phyloP scores from a whole-genome alignment of 306 rosid genomes.

The Cucumis sativus region Cucumber_9930_V3 NC_026660.2:19889001-19889500 shows the following conservation, averaged over 20 bases:
- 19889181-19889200: neutral
- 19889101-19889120: neutral
- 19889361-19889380: conserved; percentile 8
- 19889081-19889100: neutral
- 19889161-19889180: neutral
- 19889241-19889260: neutral
- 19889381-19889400: conserved; percentile 1
- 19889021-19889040: neutral
- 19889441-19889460: conserved; percentile 37
- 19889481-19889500: conserved; percentile 26
- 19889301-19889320: neutral
- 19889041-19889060: neutral
- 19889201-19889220: neutral
- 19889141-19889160: neutral
- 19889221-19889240: neutral
- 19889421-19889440: conserved; percentile 31
- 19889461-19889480: conserved; percentile 36
- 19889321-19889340: neutral
- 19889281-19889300: neutral
- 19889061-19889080: neutral
- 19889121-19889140: neutral
- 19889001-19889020: neutral
- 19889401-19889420: conserved; percentile 21
- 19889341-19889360: conserved; percentile 2
- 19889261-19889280: neutral